Percentiles rank a stretch among this genome's conserved stretches.
phyloP scores from a whole-genome alignment of 306 rosid species.

The Quercus alba region DNA sequence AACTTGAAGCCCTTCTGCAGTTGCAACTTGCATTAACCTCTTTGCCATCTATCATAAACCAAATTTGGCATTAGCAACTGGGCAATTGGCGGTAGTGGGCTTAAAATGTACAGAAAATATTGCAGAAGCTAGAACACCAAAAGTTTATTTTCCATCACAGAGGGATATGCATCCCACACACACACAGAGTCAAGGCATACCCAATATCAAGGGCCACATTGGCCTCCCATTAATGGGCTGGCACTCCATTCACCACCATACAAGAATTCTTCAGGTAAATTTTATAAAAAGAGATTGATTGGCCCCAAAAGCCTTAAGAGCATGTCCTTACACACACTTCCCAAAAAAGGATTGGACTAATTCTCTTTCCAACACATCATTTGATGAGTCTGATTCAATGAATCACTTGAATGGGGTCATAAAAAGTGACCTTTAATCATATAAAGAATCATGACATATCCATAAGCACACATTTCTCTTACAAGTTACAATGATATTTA shows the following conservation, averaged over 20 bases:
- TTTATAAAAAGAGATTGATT: not conserved
- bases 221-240: not conserved
- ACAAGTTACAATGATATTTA: too few species aligned
- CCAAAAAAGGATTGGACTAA: too few species aligned
- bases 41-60: constrained; percentile 78
- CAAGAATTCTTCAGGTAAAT: not conserved
- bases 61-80: constrained; percentile 17
- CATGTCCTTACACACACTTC: not conserved
- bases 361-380: too few species aligned
- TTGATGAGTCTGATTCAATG: too few species aligned
- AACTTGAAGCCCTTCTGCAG: constrained; percentile 78
- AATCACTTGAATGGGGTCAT: too few species aligned
- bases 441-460: too few species aligned
- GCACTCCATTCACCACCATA: not conserved
- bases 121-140: not conserved
- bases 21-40: constrained; percentile 77
- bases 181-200: not conserved
- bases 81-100: not conserved
- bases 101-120: not conserved
- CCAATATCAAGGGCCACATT: not conserved
- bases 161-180: not conserved
- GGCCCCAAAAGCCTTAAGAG: not conserved
- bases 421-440: too few species aligned
- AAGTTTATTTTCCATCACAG: not conserved
- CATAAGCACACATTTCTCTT: too few species aligned